A percentile compares a stretch with the other conserved stretches of the same genome.
Evolutionary conservation across 2,329 filamentous ascomycete genomes (phyloP).

Genomic region (Alternaria angustiovoidea): DNA sequence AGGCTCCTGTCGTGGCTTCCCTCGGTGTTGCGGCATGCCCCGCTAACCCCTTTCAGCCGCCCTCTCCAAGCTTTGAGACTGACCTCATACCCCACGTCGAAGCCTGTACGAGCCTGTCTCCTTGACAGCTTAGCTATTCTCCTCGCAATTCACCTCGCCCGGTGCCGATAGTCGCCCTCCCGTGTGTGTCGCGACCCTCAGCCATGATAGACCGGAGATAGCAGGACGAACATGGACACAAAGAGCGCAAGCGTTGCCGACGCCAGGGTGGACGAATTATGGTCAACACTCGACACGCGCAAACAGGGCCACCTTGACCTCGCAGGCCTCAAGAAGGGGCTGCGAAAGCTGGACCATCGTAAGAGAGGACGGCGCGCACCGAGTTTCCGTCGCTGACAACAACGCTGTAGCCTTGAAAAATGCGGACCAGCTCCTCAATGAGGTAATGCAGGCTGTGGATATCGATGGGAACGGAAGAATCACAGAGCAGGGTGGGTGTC

Average conservation of each 20-base stretch:
- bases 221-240: slow-evolving; percentile 67
- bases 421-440: slow-evolving; percentile 82
- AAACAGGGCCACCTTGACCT: slow-evolving; percentile 83
- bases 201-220: slow-evolving; percentile 53
- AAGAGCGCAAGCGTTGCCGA: slow-evolving; percentile 83
- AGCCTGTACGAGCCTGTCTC: slow-evolving; percentile 28
- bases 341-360: slow-evolving; percentile 94
- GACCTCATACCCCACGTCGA: slow-evolving; percentile 41
- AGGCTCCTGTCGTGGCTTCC: slow-evolving; percentile 20
- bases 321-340: slow-evolving; percentile 81
- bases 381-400: slow-evolving; percentile 29
- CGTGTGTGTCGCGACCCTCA: slow-evolving; percentile 37
- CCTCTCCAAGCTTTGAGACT: slow-evolving; percentile 32
- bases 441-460: slow-evolving; percentile 84
- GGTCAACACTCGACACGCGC: slow-evolving; percentile 80
- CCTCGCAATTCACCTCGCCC: slow-evolving; percentile 31
- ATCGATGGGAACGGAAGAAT: slow-evolving; percentile 88
- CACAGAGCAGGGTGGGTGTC: slow-evolving; percentile 77
- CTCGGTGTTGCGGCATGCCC: slow-evolving; percentile 22
- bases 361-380: slow-evolving; percentile 47
- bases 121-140: slow-evolving; percentile 29
- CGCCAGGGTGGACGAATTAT: slow-evolving; percentile 82
- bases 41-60: slow-evolving; percentile 35
- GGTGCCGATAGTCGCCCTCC: slow-evolving; percentile 27
- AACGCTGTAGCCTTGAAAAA: slow-evolving; percentile 76